These are phyloP conservation scores for Calonectria pseudoturangicola DNA, from an alignment of 2,329 filamentous ascomycete species.

Conservation along the genomic window DNA sequence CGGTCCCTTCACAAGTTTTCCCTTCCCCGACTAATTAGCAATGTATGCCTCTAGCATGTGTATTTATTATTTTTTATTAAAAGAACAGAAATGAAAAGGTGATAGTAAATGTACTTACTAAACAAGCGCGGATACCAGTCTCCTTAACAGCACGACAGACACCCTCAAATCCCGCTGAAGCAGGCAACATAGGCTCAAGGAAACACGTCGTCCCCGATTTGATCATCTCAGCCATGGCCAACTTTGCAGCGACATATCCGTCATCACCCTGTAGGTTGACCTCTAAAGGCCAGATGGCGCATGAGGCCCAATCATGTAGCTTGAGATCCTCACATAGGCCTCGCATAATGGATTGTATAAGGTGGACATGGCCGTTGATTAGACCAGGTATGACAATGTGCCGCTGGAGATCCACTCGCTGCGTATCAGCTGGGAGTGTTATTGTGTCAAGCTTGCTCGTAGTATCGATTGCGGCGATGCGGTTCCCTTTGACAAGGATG, in stretches of 20 bases:
- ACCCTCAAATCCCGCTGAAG: neutral
- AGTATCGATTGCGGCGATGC: neutral
- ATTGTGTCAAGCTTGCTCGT: neutral
- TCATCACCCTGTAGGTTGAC: neutral
- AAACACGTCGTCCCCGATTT: slow-evolving; percentile 1
- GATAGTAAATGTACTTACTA: neutral
- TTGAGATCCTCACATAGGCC: slow-evolving; percentile 4
- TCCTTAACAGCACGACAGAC: slow-evolving; percentile 1
- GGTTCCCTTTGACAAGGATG: neutral
- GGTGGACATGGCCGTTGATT: slow-evolving; percentile 15
- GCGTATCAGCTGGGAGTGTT: neutral
- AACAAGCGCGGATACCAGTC: slow-evolving; percentile 1
- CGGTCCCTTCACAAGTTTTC: slow-evolving; percentile 4
- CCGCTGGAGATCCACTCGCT: neutral
- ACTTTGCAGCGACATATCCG: slow-evolving; percentile 5
- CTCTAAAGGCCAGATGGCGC: slow-evolving; percentile 8
- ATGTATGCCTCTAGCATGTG: no score
- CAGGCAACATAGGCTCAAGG: slow-evolving; percentile 13
- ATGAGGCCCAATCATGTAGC: slow-evolving; percentile 9
- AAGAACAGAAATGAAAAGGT: no score
- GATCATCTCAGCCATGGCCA: slow-evolving; percentile 7
- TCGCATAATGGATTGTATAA: slow-evolving; percentile 13
- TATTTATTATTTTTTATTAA: no score
- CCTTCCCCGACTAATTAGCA: neutral
- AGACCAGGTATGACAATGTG: neutral